A percentile compares a stretch with the other conserved stretches of the same genome.
Evolutionary conservation across 2,329 filamentous ascomycete species (phyloP).

Genomic region (Cercospora citrullina): DNA sequence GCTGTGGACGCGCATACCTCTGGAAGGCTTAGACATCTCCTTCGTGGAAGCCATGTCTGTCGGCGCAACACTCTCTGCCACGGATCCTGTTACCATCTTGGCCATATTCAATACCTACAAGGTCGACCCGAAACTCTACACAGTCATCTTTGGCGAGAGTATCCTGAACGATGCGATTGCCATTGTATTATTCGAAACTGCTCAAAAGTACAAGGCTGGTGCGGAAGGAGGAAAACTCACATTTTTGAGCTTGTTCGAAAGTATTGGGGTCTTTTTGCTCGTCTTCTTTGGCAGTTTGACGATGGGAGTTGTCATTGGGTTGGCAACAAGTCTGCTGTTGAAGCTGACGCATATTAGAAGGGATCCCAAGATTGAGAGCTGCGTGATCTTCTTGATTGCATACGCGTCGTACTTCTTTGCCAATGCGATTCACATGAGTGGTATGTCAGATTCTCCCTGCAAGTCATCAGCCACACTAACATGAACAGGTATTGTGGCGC

Average conservation of each 20-base stretch:
- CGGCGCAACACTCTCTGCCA: conserved; percentile 92
- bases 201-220: conserved; percentile 83
- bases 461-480: conserved; percentile 9
- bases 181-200: conserved; percentile 97
- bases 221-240: conserved; percentile 69
- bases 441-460: conserved; percentile 53
- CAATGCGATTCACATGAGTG: conserved; percentile 92
- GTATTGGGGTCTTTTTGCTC: conserved; percentile 88
- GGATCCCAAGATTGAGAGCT: conserved; percentile 95
- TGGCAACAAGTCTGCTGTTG: conserved; percentile 80
- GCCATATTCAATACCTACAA: conserved; percentile 99
- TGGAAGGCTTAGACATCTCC: conserved; percentile 80
- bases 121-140: conserved; percentile 97
- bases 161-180: conserved; percentile 98
- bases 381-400: conserved; percentile 86
- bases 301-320: conserved; percentile 84
- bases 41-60: conserved; percentile 97
- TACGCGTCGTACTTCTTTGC: conserved; percentile 98
- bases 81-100: conserved; percentile 94
- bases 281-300: conserved; percentile 94
- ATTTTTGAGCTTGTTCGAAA: conserved; percentile 81
- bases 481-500: conserved; percentile 79
- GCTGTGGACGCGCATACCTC: conserved; percentile 81
- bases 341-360: conserved; percentile 94
- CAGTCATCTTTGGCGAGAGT: conserved; percentile 96